Evolutionary conservation across 176 grass and related monocot genomes (phyloP).

Genomic region (Saccharum spontaneum): DNA sequence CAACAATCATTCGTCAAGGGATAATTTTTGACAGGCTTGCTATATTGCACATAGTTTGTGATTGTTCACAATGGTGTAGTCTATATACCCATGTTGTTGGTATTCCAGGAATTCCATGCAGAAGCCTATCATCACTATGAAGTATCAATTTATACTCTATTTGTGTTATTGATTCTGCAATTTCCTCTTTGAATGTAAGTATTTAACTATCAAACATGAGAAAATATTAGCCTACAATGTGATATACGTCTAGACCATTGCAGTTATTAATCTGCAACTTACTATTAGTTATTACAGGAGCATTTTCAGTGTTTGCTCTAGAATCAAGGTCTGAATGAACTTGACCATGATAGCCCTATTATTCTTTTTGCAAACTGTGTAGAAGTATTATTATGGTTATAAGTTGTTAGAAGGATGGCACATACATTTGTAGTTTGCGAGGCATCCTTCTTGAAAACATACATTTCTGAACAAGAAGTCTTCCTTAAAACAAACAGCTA

Average conservation of each 20-base stretch:
- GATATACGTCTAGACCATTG: not conserved
- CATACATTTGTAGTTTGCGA: not conserved
- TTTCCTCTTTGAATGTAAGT: conserved; percentile 5
- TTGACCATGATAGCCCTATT: not conserved
- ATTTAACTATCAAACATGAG: not conserved
- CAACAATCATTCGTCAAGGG: conserved; percentile 11
- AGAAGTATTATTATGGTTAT: not conserved
- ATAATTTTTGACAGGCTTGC: conserved; percentile 32
- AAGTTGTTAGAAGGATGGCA: not conserved
- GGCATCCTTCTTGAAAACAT: not conserved
- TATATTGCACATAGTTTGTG: conserved; percentile 14
- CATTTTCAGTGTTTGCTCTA: not conserved
- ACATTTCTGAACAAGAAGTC: conserved; percentile 1
- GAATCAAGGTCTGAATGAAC: not conserved
- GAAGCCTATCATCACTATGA: not conserved
- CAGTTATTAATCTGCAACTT: not conserved
- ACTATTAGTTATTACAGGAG: not conserved
- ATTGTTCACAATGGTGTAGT: conserved; percentile 16
- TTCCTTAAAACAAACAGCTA: not conserved
- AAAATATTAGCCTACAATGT: not conserved
- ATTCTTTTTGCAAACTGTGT: not conserved
- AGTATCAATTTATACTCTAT: not conserved
- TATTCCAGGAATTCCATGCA: not conserved
- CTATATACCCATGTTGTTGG: not conserved
- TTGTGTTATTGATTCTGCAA: not conserved